phyloP scores from a whole-genome alignment of 2,329 filamentous ascomycete genomes.

The Pseudocercospora cruenta region DNA sequence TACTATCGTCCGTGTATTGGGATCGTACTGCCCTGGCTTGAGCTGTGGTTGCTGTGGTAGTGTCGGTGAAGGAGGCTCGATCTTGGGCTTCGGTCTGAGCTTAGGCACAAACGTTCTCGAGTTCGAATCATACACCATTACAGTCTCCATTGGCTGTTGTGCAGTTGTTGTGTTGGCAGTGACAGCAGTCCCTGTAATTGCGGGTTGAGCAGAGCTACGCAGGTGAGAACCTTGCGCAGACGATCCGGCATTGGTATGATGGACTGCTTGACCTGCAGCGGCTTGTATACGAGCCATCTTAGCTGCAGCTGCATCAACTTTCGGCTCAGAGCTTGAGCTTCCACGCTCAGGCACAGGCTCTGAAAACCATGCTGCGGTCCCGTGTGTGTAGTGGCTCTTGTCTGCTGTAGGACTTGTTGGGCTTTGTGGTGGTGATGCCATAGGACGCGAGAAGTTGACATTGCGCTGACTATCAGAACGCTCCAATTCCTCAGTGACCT shows the following conservation, averaged over 20 bases:
- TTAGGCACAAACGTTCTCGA: conserved; percentile 36
- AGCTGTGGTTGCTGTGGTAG: conserved; percentile 18
- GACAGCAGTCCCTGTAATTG: conserved; percentile 16
- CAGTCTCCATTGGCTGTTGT: conserved; percentile 29
- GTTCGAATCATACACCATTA: conserved; percentile 39
- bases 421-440: conserved; percentile 46
- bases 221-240: conserved; percentile 22
- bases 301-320: conserved; percentile 20
- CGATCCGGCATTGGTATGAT: conserved; percentile 18
- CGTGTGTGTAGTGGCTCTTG: conserved; percentile 32
- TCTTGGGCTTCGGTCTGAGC: conserved; percentile 24
- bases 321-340: conserved; percentile 10
- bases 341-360: conserved; percentile 57
- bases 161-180: not conserved
- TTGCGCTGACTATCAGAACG: conserved; percentile 45
- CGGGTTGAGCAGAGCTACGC: conserved; percentile 11
- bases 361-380: conserved; percentile 60
- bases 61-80: conserved; percentile 22
- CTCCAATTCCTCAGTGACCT: conserved; percentile 47
- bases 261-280: conserved; percentile 26
- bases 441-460: conserved; percentile 61
- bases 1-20: conserved; percentile 37
- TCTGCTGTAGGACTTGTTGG: conserved; percentile 24
- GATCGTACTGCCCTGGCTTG: conserved; percentile 35
- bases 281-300: conserved; percentile 29